Evolutionary conservation across 495 filamentous ascomycete species (phyloP), one percentile per base, ranked within the genome.

Genomic region (Talaromyces ruber): DNA sequence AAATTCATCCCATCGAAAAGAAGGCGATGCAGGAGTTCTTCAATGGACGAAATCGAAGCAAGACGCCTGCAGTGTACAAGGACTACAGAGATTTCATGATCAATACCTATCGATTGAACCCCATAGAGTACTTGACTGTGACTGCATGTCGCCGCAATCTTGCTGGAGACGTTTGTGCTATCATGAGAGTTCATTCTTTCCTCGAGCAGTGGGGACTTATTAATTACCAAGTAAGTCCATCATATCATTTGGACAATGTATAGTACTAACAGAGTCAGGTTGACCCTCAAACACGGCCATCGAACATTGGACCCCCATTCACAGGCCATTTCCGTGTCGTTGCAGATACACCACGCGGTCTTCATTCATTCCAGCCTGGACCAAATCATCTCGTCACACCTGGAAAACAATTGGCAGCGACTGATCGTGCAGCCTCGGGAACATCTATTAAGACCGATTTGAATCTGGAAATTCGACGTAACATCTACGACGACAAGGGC

Each of bases 11-110:
- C 45, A 88, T 96, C 65, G 94, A 98, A 80, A 86, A 87, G 67
- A 97, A 95, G 70, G 90, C 90, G 7, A 76, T 98, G 58, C 92
- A 93, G 2, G 94, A 98, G 74, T 98, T 97, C 74, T 98, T 98
- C 82, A 97, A 98, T 76, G 91, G 85, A 73, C 84, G 95, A 45
- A 98, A 98, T 73, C 89, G 94, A 68, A 97, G 93, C 83, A 98
- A 98, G 79, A 98, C 94, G 0, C 86, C 90, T 4, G 87, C 91
- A n/a, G 90, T 97, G 16, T 98, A 98, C 74, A 97, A 97, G 74
- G 94, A 98, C 70, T 98, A 98, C 74, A 87, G 94, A 63, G 93
- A 98, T 69, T 98, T 98, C 74, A 98, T 98, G 94, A 93, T 98
- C 73, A 98, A 98, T 72, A 96, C 94, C 18, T 98, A 98, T 74